A percentile compares a stretch with the other conserved stretches of the same genome.
Conservation (phyloP, 164 flowering plant genomes). For the Pachysandra terminalis region DNA sequence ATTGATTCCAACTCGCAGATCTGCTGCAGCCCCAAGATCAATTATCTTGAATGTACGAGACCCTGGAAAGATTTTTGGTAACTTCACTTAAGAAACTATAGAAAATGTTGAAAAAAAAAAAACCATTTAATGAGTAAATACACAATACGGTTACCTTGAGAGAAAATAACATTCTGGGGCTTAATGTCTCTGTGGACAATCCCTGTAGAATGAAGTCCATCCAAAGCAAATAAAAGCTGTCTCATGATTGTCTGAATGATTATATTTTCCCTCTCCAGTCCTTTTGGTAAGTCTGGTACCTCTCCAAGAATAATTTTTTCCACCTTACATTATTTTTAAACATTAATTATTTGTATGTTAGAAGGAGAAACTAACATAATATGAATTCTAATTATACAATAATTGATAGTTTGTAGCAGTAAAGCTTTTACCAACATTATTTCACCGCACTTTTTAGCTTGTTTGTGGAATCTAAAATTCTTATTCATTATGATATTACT, state of each 20-base stretch:
- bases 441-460: background rate
- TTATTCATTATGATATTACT: too few species aligned
- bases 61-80: constrained; percentile 40
- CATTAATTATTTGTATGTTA: background rate
- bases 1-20: constrained; percentile 95
- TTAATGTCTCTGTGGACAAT: constrained; percentile 96
- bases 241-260: constrained; percentile 90
- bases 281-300: constrained; percentile 78
- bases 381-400: background rate
- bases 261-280: constrained; percentile 83
- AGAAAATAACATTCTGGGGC: constrained; percentile 92
- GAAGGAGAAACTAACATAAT: background rate
- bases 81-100: background rate
- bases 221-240: constrained; percentile 87
- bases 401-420: background rate
- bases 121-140: constrained; percentile 1
- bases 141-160: constrained; percentile 59
- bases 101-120: background rate
- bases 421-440: background rate
- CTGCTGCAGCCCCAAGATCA: constrained; percentile 98
- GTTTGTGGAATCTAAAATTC: too few species aligned
- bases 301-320: constrained; percentile 83
- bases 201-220: constrained; percentile 96
- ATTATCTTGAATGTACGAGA: constrained; percentile 92
- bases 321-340: constrained; percentile 43